Base-by-base conservation (phyloP, 257 asterid species). In the Dorcoceras hygrometricum region DNA sequence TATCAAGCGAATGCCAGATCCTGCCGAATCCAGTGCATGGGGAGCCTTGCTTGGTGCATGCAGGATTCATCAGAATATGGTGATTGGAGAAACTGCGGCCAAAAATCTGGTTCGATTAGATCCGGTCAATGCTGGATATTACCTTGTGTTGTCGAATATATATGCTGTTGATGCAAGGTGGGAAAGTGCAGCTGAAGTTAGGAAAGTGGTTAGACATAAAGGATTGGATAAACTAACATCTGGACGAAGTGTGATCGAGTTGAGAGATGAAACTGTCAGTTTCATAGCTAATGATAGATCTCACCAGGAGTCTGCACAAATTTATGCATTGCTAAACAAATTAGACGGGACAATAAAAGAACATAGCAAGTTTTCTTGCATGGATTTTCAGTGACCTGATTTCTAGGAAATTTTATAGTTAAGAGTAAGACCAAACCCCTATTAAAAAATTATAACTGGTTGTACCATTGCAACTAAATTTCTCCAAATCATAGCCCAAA, bases 21-120 rank as follows among this genome's bases (percentile, higher is more conserved):
- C 77, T 9, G 77, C 76, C 11, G 80, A 79, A 63, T 82, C 82
- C 10, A 75, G 81, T 69, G 70, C 75, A 2, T 87, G 98, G 95
- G 95, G 87, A 34, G 87, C 95, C 3, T 79, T 87, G 75, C 86
- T 89, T 54, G 88, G 91, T 56, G 86, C 91, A 0, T 87, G 90
- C 20, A 20, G 82, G 74, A 73, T 82, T 54, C 77, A 87, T 75
- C 84, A 77, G 51, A 84, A 89, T 51, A 58, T 16, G 51, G 81
- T 81, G 73, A 65, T 91, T 25, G 96, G 83, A 51, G 87, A 87
- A 59, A 59, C 78, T 59, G 95, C 91, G 2, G 88, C 81, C 0
- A 74, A 74, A 75, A 85, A 87, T 59, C 74, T 82, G 67, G 71
- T 63, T 2, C 76, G 36, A 61, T 68, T 81, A 23, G 87, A 78